Evolutionary conservation across 2,329 filamentous ascomycete genomes (phyloP), one percentile per base, ranked within the genome.

Genomic region (Cladophialophora exuberans): DNA sequence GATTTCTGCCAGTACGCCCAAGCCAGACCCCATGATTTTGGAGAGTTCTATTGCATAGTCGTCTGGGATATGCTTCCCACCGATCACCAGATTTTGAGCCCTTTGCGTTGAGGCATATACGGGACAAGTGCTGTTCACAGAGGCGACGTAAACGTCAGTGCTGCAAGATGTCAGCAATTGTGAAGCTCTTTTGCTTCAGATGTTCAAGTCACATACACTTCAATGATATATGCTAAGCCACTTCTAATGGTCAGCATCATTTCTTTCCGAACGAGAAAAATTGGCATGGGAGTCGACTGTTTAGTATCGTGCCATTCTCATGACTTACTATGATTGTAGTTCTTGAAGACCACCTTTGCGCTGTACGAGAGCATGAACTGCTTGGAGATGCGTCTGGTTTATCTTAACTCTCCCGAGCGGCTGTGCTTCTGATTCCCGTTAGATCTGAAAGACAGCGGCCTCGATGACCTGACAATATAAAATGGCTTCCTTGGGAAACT

Each of bases 291-390:
- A n/a, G n/a, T n/a, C n/a, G n/a, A n/a, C n/a, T n/a, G n/a, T n/a
- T n/a, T n/a, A 13, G 9, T 11, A 13, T 3, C 20, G 20, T 5
- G 13, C 25, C 10, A 4, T n/a, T 5, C 2, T 18, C 2, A n/a
- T n/a, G 18, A 23, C 41, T 44, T 44, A 44, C 41, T 44, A 44
- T 44, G 41, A 25, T n/a, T 30, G 6, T 25, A 44, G 15, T 6
- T 15, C 25, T 15, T 17, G 22, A 22, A 44, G 41, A 15, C 41
- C 41, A n/a, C 41, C 41, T 22, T 26, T 44, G 11, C 41, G 25
- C 26, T 30, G n/a, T 6, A 44, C 26, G 5, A 44, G 41, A 22
- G 26, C 26, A 30, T 44, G 41, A 6, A 44, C 41, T 6, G 25
- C 41, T n/a, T 44, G 13, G 15, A 44, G 25, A 18, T 44, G 41